Base-by-base conservation (phyloP, 2,329 filamentous ascomycete genomes). In the Alternaria gansuensis region DNA sequence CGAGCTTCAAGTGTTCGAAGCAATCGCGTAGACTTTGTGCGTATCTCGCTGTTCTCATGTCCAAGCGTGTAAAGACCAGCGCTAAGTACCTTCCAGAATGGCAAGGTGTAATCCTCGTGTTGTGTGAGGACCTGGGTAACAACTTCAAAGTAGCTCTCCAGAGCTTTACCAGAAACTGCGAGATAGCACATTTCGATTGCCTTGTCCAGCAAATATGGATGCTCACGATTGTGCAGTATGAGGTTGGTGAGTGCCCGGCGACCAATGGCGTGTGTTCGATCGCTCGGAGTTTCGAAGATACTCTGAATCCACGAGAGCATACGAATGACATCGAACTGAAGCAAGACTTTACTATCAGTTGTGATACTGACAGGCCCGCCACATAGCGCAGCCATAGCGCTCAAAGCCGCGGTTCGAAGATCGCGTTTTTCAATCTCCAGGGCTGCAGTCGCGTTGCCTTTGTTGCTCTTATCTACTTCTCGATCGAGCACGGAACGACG, bases 341-440 rank as follows among this genome's bases (percentile, higher is more conserved):
- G 85, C 26, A 90, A 85, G n/a, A 89, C 89, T 54, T 91, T 91
- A 64, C 92, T 94, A 75, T 97, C 93, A 0, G 92, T 97, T 0
- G 89, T 93, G 63, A 96, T 90, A 63, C 88, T 93, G 57, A 98
- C 88, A 4, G 94, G 92, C 0, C 87, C 87, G 44, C 82, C 93
- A 74, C 95, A 99, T 5, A 99, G 84, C 3, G 93, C 88, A 41
- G 95, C 93, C 95, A 99, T 98, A 26, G 96, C 90, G 76, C 93
- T 97, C 41, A 99, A 82, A 1, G 95, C 94, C 29, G 95, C 93
- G 23, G 90, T 95, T 57, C 92, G 87, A 36, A 99, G 84, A 72
- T 97, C 96, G 63, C 91, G 88, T 81, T 97, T 98, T 78, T 99
- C 94, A 66, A 97, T 98, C 74, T 98, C 95, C 85, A 97, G 95